Percentiles rank a stretch among this genome's conserved stretches.
phyloP scores from a whole-genome alignment of 2,329 filamentous ascomycete genomes.

The Apiospora kogelbergensis region DNA sequence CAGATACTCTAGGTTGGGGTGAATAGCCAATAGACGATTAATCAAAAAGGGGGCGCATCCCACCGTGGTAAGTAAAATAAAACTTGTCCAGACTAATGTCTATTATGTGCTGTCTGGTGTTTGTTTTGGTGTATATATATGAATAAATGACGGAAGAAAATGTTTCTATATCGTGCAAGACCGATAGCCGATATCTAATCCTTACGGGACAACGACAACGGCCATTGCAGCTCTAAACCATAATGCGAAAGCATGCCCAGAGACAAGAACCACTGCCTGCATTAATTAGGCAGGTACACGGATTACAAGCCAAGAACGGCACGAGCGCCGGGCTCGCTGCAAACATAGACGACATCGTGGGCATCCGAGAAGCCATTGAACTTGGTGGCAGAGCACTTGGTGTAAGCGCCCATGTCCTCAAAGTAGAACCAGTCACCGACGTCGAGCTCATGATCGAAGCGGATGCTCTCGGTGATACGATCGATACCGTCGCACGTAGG shows the following conservation, averaged over 20 bases:
- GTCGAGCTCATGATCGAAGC: slow-evolving; percentile 74
- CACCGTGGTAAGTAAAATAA: neutral
- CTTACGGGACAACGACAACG: neutral
- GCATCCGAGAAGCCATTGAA: slow-evolving; percentile 97
- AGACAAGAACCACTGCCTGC: neutral
- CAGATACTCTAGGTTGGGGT: neutral
- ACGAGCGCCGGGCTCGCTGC: slow-evolving; percentile 83
- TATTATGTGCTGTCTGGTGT: neutral
- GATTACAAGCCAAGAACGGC: slow-evolving; percentile 58
- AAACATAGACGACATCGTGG: slow-evolving; percentile 93
- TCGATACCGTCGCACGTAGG: slow-evolving; percentile 98
- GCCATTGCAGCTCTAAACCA: neutral
- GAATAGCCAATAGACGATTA: neutral
- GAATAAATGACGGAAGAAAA: neutral
- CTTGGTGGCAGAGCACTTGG: slow-evolving; percentile 93
- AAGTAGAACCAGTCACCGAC: slow-evolving; percentile 99
- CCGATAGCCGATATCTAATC: neutral
- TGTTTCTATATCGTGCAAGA: neutral
- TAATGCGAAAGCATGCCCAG: neutral
- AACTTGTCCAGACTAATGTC: neutral
- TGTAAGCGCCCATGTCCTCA: slow-evolving; percentile 98
- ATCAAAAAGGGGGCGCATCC: neutral
- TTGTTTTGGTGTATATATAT: neutral
- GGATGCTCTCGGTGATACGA: slow-evolving; percentile 81
- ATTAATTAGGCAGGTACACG: neutral